These are phyloP conservation scores for Plasmodium blacklocki DNA, from an alignment of 169 alveolate genomes.

Conservation along the genomic window DNA sequence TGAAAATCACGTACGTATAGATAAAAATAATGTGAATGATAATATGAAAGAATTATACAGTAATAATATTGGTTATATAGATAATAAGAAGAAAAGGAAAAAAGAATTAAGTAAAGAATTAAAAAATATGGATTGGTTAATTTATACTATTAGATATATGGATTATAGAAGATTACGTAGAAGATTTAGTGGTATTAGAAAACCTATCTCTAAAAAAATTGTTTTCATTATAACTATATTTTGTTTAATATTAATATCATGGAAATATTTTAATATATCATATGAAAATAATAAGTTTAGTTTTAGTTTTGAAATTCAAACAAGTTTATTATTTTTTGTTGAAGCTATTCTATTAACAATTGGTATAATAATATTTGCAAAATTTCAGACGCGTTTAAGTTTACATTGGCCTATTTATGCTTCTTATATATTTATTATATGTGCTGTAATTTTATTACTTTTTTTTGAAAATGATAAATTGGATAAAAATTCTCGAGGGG, in stretches of 20 bases:
- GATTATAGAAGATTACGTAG: constrained; percentile 87
- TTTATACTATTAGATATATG: constrained; percentile 83
- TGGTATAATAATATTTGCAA: constrained; percentile 81
- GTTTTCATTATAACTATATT: constrained; percentile 81
- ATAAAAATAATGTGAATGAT: background rate
- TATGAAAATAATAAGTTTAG: constrained; percentile 48
- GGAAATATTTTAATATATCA: constrained; percentile 45
- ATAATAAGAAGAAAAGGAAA: background rate
- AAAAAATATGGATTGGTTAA: constrained; percentile 73
- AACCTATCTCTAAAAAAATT: constrained; percentile 84
- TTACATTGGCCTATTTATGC: constrained; percentile 84
- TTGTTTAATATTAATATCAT: constrained; percentile 82
- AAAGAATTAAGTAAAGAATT: constrained; percentile 35
- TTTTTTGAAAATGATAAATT: constrained; percentile 75
- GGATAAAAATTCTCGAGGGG: constrained; percentile 74
- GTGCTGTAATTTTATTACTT: constrained; percentile 78
- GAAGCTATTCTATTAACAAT: constrained; percentile 55
- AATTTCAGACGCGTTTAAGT: constrained; percentile 81
- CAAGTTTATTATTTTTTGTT: constrained; percentile 34
- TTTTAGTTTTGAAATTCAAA: constrained; percentile 42
- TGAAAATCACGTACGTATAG: background rate
- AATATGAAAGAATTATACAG: background rate
- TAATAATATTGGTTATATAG: background rate
- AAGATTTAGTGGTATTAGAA: constrained; percentile 87
- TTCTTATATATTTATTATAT: constrained; percentile 83